Conservation (phyloP, 225 moss, liverwort and hornwort genomes). For the Bryoerythrophyllum caledonicum region DNA sequence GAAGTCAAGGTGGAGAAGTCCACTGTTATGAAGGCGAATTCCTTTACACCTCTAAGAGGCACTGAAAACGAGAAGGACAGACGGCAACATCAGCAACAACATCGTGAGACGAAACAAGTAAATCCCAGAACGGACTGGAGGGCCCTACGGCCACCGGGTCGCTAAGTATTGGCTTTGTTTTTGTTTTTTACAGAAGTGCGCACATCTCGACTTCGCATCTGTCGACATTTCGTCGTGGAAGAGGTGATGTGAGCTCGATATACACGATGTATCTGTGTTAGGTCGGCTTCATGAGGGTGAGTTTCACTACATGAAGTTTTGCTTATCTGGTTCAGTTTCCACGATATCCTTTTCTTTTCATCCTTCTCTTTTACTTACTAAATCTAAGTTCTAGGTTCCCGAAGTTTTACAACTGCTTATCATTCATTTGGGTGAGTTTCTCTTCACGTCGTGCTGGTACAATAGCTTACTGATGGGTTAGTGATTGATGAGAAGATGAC, state of each 20-base stretch:
- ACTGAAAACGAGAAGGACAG: constrained; percentile 31
- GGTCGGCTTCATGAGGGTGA: constrained; percentile 17
- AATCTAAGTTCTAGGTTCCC: constrained; percentile 1
- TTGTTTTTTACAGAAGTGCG: constrained; percentile 4
- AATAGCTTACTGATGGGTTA: constrained; percentile 15
- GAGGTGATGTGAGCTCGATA: constrained; percentile 39
- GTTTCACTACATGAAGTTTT: constrained; percentile 12
- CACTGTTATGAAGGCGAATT: constrained; percentile 29
- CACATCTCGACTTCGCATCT: constrained; percentile 18
- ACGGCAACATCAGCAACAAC: constrained; percentile 40
- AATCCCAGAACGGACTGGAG: constrained; percentile 57
- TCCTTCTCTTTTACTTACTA: not conserved
- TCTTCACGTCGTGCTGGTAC: constrained; percentile 14
- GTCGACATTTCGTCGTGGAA: constrained; percentile 24
- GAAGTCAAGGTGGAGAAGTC: constrained; percentile 34
- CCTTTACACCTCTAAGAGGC: constrained; percentile 33
- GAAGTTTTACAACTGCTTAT: not conserved
- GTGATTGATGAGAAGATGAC: constrained; percentile 18
- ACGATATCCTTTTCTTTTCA: constrained; percentile 7
- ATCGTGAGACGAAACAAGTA: constrained; percentile 41
- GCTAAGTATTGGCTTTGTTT: constrained; percentile 17
- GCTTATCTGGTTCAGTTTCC: constrained; percentile 8
- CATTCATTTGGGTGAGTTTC: constrained; percentile 1
- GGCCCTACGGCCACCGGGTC: constrained; percentile 52
- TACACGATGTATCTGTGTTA: constrained; percentile 29